A percentile compares a stretch with the other conserved stretches of the same genome.
Conservation (phyloP, 2,329 filamentous ascomycete species). For the Cladosporium sp. region DNA sequence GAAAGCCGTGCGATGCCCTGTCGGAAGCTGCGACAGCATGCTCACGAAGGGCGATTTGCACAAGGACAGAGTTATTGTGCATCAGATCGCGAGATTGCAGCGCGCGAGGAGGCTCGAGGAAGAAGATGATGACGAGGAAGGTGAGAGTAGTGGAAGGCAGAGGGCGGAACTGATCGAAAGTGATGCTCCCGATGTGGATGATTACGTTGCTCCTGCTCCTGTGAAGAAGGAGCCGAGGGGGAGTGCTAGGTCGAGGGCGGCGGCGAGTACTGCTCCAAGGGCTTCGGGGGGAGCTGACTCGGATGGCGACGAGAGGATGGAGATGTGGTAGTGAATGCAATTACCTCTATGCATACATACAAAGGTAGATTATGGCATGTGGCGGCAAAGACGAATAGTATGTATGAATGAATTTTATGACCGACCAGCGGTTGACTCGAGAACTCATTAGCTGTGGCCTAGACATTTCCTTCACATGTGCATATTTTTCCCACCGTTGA, state of each 20-base stretch:
- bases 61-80: conserved; percentile 52
- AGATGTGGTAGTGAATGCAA: conserved; percentile 1
- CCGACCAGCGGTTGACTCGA: too few relatives aligned
- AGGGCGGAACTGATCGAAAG: conserved; percentile 27
- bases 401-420: too few relatives aligned
- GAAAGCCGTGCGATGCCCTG: conserved; percentile 54
- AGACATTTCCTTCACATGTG: too few relatives aligned
- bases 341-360: too few relatives aligned
- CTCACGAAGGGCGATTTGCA: conserved; percentile 51
- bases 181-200: conserved; percentile 24
- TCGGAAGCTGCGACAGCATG: conserved; percentile 57
- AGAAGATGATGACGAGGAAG: conserved; percentile 33
- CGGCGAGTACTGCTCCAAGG: conserved; percentile 2
- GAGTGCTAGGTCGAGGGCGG: background rate
- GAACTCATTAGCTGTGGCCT: too few relatives aligned
- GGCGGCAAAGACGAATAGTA: too few relatives aligned
- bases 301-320: conserved; percentile 12
- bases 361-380: too few relatives aligned
- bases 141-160: conserved; percentile 23
- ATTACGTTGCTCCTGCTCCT: conserved; percentile 13
- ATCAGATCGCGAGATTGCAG: conserved; percentile 54
- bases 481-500: too few relatives aligned
- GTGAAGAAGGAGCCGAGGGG: conserved; percentile 16
- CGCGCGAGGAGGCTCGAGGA: conserved; percentile 41
- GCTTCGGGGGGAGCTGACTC: conserved; percentile 12